Conservation (phyloP, 768 basidiomycete genomes). For the Sporobolomyces roseus region DNA sequence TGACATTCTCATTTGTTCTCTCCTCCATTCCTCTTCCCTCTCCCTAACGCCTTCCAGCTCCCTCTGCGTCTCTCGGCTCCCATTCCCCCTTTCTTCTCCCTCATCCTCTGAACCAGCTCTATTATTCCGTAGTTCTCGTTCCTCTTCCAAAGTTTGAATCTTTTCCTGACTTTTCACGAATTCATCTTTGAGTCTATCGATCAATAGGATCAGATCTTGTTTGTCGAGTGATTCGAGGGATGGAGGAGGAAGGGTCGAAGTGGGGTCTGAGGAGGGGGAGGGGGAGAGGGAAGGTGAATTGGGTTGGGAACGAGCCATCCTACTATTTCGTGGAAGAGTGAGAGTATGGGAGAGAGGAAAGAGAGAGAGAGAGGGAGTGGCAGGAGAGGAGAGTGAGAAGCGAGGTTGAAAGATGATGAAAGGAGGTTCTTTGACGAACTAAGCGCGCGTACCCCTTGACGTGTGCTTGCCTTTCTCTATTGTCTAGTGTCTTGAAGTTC, state of each 20-base stretch:
- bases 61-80: not conserved
- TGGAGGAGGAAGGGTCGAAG: not conserved
- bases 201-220: not conserved
- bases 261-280: not conserved
- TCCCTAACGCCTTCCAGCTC: not conserved
- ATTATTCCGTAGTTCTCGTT: not conserved
- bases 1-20: slow-evolving; percentile 1
- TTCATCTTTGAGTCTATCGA: not conserved
- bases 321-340: no score
- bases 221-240: not conserved
- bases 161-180: not conserved
- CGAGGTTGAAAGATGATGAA: not conserved
- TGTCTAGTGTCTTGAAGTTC: no score
- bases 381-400: not conserved
- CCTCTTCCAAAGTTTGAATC: not conserved
- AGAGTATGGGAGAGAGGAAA: no score
- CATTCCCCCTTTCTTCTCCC: not conserved
- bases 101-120: not conserved
- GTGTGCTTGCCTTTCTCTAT: no score
- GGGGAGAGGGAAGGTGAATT: not conserved
- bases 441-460: no score
- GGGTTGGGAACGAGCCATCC: not conserved
- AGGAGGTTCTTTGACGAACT: no score
- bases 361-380: no score
- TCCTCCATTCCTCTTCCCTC: not conserved